Base-by-base conservation (phyloP, 805 yeast genomes). In the Zygoascus ofunaensis region DNA sequence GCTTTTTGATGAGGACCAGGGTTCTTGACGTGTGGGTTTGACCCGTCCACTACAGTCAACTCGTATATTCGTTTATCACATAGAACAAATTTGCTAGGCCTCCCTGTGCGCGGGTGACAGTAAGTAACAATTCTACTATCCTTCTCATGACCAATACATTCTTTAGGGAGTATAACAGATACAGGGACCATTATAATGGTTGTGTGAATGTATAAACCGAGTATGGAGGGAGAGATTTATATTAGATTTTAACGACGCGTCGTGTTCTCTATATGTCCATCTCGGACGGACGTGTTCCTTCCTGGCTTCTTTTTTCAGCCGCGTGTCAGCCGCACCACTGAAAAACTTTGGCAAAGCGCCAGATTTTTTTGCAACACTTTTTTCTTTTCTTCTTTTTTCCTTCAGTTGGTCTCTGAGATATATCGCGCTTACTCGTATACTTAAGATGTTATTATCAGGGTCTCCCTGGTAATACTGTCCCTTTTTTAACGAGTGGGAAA, bases 381-480 rank as follows among this genome's bases (percentile, higher is more conserved):
- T 8, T 8, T 26, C 30, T 26, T 26, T 26, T 12, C 22, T 39
- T 26, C 22, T 41, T 33, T 22, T 22, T 43, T 33, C 34, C 21
- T 42, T n/a, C n/a, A n/a, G n/a, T n/a, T 44, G 30, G 37, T 41
- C 39, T 46, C 46, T 42, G 42, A 38, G 15, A 22, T 49, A 43
- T 37, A 49, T 49, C 54, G 54, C 53, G 54, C 51, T 51, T 51
- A 44, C 54, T 49, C 52, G 52, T 38, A 23, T 46, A 51, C 54
- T 45, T 15, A 51, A 51, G 47, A 45, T 33, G 17, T 7, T 7
- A 34, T 20, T 19, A n/a, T n/a, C n/a, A n/a, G n/a, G n/a, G n/a
- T n/a, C n/a, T n/a, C n/a, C n/a, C n/a, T n/a, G n/a, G n/a, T n/a
- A n/a, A 14, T 14, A 10, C 24, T 24, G 22, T 23, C 40, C 10